Percentiles rank a stretch among this genome's conserved stretches.
phyloP scores from a whole-genome alignment of 2,329 filamentous ascomycete genomes.

The Phialophora macrospora region DNA sequence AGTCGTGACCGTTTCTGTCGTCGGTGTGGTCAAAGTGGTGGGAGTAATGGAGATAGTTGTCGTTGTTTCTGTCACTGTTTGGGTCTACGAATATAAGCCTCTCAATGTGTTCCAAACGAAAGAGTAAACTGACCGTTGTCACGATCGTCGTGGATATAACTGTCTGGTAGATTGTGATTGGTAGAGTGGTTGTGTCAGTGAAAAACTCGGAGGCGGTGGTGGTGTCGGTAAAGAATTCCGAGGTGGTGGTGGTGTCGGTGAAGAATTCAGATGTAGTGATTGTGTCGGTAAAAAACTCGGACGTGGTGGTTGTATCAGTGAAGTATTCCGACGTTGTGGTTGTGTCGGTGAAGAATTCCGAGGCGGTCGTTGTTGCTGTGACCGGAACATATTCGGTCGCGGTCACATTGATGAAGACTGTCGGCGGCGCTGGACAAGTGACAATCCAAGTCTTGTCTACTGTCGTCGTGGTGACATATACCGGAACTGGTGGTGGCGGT shows the following conservation, averaged over 20 bases:
- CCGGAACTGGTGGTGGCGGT: slow-evolving; percentile 10
- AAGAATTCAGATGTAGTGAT: slow-evolving; percentile 28
- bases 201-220: slow-evolving; percentile 26
- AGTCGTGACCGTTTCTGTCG: slow-evolving; percentile 15
- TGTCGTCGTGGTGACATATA: slow-evolving; percentile 11
- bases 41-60: slow-evolving; percentile 16
- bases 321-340: slow-evolving; percentile 27
- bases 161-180: slow-evolving; percentile 35
- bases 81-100: slow-evolving; percentile 19
- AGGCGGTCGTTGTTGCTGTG: slow-evolving; percentile 16
- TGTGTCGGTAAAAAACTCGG: slow-evolving; percentile 24
- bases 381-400: slow-evolving; percentile 25
- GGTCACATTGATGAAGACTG: slow-evolving; percentile 31
- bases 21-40: slow-evolving; percentile 17
- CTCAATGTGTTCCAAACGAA: neutral
- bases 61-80: slow-evolving; percentile 29
- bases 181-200: slow-evolving; percentile 29
- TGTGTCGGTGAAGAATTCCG: slow-evolving; percentile 23
- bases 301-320: slow-evolving; percentile 28
- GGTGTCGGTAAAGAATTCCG: slow-evolving; percentile 21
- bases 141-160: slow-evolving; percentile 33
- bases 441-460: slow-evolving; percentile 24
- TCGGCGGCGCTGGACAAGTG: slow-evolving; percentile 30
- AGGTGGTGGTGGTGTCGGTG: slow-evolving; percentile 27
- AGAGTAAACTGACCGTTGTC: slow-evolving; percentile 23